Evolutionary conservation across 2,329 filamentous ascomycete genomes (phyloP), one percentile per base, ranked within the genome.

Genomic region (Fusarium guadeloupense): DNA sequence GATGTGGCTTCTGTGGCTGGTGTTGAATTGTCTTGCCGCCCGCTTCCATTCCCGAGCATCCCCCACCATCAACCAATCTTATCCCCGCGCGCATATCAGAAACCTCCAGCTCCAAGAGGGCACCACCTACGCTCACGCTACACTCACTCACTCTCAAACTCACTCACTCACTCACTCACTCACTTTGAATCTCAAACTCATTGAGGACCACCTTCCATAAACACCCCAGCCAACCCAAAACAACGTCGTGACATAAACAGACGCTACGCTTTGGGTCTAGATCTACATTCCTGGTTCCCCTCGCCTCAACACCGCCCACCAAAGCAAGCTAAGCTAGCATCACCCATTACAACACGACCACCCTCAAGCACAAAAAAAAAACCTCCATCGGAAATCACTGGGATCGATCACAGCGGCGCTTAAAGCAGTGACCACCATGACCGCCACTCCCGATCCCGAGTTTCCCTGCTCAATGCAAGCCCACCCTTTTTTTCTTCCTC

Each of bases 381-480:
- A n/a, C n/a, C n/a, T n/a, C n/a, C n/a, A n/a, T 38, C 33, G 30
- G 35, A 37, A 42, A 59, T 41, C 54, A 58, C 40, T 47, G 31
- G 53, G 38, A 64, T 62, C 57, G 44, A 62, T 47, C 61, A 53
- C 40, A 62, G 38, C 37, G 30, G 42, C 41, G 45, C 45, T 34
- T 38, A 37, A n/a, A 48, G 50, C 46, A 45, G 60, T 56, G 64
- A 60, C 66, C 64, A 71, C 64, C 72, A 82, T 81, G 77, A 72
- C 76, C 59, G 71, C 71, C 66, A 67, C 73, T 54, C 55, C 62
- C 56, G 81, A 83, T 64, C 65, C 78, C 41, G 78, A 80, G 14
- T 89, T 89, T 68, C 86, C 87, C 45, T 89, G 86, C 75, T 81
- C 83, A 26, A 73, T 90, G 88, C 89, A 79, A 71, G 85, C n/a